phyloP scores from a whole-genome alignment of 2,329 filamentous ascomycete genomes.

The Aureobasidium sp. region DNA sequence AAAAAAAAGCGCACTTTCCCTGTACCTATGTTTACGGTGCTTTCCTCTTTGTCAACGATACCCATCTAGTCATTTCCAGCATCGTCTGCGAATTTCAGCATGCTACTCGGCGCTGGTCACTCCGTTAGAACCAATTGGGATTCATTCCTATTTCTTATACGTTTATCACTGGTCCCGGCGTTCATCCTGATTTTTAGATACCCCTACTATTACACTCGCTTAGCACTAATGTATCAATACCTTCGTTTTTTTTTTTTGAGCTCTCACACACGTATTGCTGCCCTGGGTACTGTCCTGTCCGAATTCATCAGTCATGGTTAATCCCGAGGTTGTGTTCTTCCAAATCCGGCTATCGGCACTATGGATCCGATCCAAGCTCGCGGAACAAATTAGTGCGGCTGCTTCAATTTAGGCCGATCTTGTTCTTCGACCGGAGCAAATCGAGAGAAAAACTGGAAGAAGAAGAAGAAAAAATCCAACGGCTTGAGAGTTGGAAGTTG shows the following conservation, averaged over 20 bases:
- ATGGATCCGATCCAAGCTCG: neutral
- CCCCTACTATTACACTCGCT: slow-evolving; percentile 12
- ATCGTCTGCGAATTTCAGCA: neutral
- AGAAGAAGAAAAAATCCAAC: neutral
- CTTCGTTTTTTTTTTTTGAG: neutral
- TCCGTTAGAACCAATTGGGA: neutral
- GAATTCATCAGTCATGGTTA: neutral
- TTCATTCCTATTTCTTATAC: neutral
- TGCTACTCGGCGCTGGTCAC: neutral
- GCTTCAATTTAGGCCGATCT: neutral
- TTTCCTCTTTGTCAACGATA: neutral
- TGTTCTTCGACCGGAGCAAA: neutral
- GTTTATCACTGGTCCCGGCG: neutral
- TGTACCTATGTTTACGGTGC: neutral
- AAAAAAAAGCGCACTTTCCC: neutral
- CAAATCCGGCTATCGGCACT: neutral
- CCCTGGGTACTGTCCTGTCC: neutral
- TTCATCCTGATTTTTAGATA: slow-evolving; percentile 7
- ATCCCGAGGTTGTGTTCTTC: neutral
- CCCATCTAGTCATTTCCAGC: neutral
- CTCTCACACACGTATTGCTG: neutral
- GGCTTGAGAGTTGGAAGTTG: neutral
- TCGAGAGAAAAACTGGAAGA: neutral
- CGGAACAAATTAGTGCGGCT: neutral
- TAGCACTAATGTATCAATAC: slow-evolving; percentile 7